A percentile compares a stretch with the other conserved stretches of the same genome.
These are phyloP conservation scores for Cercospora sp. DNA, from an alignment of 2,329 filamentous ascomycete genomes.

Conservation along the genomic window DNA sequence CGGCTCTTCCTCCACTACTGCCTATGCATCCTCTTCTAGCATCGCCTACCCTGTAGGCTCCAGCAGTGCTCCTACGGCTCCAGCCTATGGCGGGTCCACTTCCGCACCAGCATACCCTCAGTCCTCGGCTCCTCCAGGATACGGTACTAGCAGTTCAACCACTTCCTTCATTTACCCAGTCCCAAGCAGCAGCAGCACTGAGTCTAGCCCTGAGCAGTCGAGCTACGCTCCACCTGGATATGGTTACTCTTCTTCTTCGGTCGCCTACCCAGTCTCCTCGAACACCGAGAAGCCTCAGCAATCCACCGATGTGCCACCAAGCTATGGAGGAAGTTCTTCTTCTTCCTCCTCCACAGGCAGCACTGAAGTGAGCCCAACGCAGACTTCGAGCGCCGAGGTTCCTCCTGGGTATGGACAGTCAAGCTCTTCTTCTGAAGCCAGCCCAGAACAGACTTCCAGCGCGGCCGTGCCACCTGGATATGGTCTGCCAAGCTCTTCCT, in stretches of 20 bases:
- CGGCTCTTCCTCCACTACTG: neutral
- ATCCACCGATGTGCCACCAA: neutral
- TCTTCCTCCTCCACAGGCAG: neutral
- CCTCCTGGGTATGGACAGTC: neutral
- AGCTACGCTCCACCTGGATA: neutral
- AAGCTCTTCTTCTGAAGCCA: constrained; percentile 5
- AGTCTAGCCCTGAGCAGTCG: neutral
- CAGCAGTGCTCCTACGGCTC: constrained; percentile 1
- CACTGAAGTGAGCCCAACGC: neutral
- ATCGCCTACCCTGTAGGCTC: constrained; percentile 1
- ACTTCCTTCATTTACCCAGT: neutral
- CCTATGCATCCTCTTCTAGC: constrained; percentile 6
- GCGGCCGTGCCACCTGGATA: neutral
- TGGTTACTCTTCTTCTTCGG: neutral
- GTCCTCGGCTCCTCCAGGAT: neutral
- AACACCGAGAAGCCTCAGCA: neutral
- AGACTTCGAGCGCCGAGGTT: neutral
- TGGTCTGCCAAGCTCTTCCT: neutral
- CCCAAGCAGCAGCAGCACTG: neutral
- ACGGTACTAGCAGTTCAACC: neutral
- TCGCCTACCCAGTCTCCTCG: constrained; percentile 7
- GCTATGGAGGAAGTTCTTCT: constrained; percentile 2
- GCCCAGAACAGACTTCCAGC: neutral
- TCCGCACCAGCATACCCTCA: neutral
- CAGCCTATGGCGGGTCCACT: neutral